Evolutionary conservation across 805 yeast genomes (phyloP), one percentile per base, ranked within the genome.

Genomic region (Wickerhamiella cacticola): DNA sequence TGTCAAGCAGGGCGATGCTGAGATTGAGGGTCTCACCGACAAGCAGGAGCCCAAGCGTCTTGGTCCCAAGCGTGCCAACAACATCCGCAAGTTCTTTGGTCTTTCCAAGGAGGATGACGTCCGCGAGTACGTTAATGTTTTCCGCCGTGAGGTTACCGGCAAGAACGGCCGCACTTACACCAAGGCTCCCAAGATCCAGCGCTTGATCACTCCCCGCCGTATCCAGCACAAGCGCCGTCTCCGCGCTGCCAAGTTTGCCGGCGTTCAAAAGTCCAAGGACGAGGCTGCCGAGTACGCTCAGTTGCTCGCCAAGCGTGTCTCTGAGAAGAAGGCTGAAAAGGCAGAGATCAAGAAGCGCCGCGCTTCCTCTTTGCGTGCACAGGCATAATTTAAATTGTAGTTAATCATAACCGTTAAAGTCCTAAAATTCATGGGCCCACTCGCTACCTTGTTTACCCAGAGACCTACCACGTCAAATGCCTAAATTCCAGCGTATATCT

Each of bases 241-340:
- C 71, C 83, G 78, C 72, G 80, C 96, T 65, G 75, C 80, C 75
- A 92, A 92, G 82, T 76, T 84, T 71, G 84, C 80, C 78, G 84
- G 85, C 74, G 96, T 97, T 71, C 95, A 86, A 79, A 87, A 85
- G 68, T 95, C 87, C 76, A 87, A 95, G 86, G 97, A 92, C 73
- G 96, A 95, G 76, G 98, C 99, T 74, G 95, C 97, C 69, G 98
- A 92, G 76, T 92, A 92, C 82, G 94, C 96, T 69, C 95, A 88
- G 76, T 79, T 92, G 70, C 79, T 92, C 72, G 97, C 99, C 70
- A 76, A 86, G 78, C 89, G 97, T 75, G 82, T 89, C 72, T 83
- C 86, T 74, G 96, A 89, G 76, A 86, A 88, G 78, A 89, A 89
- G 80, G 89, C 94, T 70, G 95, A 86, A 76, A 85, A 79, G 78